Evolutionary conservation across 371 early-diverging fungal genomes (phyloP), one percentile per base, ranked within the genome.

Genomic region (Rhizopus arrhizus): DNA sequence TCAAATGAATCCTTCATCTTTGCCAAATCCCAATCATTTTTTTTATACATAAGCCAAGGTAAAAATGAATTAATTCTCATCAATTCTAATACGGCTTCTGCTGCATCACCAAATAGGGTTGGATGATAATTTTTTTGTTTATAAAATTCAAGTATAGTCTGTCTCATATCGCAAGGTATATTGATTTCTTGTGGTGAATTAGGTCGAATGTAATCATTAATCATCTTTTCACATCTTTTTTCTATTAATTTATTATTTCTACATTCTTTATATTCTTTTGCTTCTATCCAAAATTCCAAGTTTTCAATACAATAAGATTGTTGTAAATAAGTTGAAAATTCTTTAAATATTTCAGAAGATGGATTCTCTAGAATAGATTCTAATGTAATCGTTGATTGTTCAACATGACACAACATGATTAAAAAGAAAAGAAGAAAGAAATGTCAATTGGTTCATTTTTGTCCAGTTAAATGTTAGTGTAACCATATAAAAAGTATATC

Each of bases 171-270:
- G 50, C 77, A 80, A 16, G 77, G 80, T 40, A 80, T 80, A 43
- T 80, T 80, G 60, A 80, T 80, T 55, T 80, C 80, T 59, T 73
- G 74, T 15, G 74, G 66, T 34, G 80, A 70, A 50, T 77, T 80
- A 33, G 80, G 70, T 31, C 64, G 68, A 13, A 80, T 68, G 49
- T 73, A 68, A 5, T 58, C 65, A 47, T 58, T 46, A 13, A 80
- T 55, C 36, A 80, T 75, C 3, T 53, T 45, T 12, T 67, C 70
- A 66, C 59, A 52, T 46, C 29, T 10, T 36, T 59, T 52, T 55
- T 61, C 32, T 28, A 53, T 28, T 11, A 34, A 32, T 12, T 38
- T 55, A 15, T 60, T 51, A 4, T 61, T 49, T 11, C 36, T 59
- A 35, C 63, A 61, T 55, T 58, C 65, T 32, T 66, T 52, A 47